Percentiles rank a stretch among this genome's conserved stretches.
These are phyloP conservation scores for Colletotrichum liaoningense DNA, from an alignment of 2,329 filamentous ascomycete species.

Conservation along the genomic window DNA sequence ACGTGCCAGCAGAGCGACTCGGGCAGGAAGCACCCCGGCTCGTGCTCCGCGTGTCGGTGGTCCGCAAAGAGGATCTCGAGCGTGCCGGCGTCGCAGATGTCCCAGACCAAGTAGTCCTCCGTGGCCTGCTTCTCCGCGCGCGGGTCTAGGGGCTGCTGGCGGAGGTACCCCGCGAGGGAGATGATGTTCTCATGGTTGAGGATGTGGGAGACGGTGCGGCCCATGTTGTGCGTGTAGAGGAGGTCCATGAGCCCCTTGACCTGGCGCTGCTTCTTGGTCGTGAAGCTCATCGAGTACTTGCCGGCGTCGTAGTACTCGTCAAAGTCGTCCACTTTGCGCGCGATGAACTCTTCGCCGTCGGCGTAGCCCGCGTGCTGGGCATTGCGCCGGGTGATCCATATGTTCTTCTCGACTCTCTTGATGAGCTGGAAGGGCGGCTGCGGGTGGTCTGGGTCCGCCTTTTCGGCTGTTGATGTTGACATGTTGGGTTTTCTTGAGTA, in stretches of 20 bases:
- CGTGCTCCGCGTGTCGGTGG: conserved; percentile 37
- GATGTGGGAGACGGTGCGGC: conserved; percentile 46
- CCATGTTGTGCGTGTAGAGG: conserved; percentile 44
- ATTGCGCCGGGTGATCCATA: conserved; percentile 47
- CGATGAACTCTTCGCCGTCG: conserved; percentile 47
- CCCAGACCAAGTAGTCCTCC: conserved; percentile 57
- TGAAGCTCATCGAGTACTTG: conserved; percentile 19
- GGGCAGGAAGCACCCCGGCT: conserved; percentile 52
- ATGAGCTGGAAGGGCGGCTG: conserved; percentile 43
- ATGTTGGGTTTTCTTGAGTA: not conserved
- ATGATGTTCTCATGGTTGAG: conserved; percentile 64
- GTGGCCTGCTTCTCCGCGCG: conserved; percentile 23
- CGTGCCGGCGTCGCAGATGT: conserved; percentile 64
- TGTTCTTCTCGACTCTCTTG: conserved; percentile 42
- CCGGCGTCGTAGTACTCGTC: conserved; percentile 28
- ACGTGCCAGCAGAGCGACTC: conserved; percentile 69
- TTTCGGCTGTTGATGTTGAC: not conserved
- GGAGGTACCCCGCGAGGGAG: conserved; percentile 53
- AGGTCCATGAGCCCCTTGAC: conserved; percentile 40
- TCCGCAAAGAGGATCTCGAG: conserved; percentile 54
- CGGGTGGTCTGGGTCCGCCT: conserved; percentile 16
- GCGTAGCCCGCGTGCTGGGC: conserved; percentile 37
- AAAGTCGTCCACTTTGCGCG: conserved; percentile 39
- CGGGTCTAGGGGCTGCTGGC: conserved; percentile 37
- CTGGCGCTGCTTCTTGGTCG: conserved; percentile 37